Evolutionary conservation across 2,329 filamentous ascomycete genomes (phyloP).

Genomic region (Penicillium sp.): DNA sequence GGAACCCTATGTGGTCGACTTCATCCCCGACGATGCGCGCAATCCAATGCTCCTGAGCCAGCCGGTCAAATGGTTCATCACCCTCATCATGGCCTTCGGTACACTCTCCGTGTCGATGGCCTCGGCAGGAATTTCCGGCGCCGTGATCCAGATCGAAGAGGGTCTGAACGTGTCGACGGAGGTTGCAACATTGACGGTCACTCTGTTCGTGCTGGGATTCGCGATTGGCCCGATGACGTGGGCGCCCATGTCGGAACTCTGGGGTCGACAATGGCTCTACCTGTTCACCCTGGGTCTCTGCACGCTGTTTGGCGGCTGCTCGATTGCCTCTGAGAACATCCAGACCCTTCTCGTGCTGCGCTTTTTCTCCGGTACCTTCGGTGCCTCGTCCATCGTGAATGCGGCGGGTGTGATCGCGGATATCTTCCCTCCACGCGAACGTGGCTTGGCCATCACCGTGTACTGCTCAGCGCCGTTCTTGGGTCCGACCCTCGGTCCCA

Average conservation of each 20-base stretch:
- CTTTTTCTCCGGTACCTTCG: slow-evolving; percentile 61
- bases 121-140: slow-evolving; percentile 4
- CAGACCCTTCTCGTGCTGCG: slow-evolving; percentile 57
- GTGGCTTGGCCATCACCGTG: slow-evolving; percentile 56
- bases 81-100: background rate
- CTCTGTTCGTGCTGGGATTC: slow-evolving; percentile 6
- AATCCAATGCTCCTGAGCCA: background rate
- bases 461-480: slow-evolving; percentile 65
- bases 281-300: slow-evolving; percentile 2
- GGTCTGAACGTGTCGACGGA: background rate
- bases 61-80: background rate
- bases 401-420: slow-evolving; percentile 58
- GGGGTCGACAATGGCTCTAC: slow-evolving; percentile 5
- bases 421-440: slow-evolving; percentile 51
- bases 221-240: slow-evolving; percentile 4
- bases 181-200: background rate
- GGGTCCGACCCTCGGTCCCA: slow-evolving; percentile 60
- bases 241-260: slow-evolving; percentile 6
- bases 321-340: slow-evolving; percentile 5
- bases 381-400: slow-evolving; percentile 58
- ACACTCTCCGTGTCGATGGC: background rate
- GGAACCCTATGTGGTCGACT: background rate
- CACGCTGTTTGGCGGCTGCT: background rate
- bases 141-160: slow-evolving; percentile 2
- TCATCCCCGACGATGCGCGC: background rate